These are phyloP conservation scores for Lactarius sp. DNA, from an alignment of 768 basidiomycete genomes.

Conservation along the genomic window DNA sequence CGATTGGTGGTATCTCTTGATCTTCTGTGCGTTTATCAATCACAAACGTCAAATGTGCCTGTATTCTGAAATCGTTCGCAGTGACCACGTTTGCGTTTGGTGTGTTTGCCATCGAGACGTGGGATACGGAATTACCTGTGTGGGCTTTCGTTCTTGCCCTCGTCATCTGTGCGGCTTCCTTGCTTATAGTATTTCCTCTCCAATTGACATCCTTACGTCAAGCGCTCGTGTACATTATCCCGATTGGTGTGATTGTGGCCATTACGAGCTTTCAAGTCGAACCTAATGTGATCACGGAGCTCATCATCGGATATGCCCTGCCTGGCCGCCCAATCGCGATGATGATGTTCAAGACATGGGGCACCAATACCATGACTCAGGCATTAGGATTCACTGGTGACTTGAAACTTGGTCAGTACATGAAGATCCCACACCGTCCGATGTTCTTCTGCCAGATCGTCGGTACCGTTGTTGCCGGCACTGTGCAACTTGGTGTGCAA, in stretches of 20 bases:
- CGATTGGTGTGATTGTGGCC: constrained; percentile 56
- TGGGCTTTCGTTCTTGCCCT: constrained; percentile 70
- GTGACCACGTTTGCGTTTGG: constrained; percentile 64
- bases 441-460: constrained; percentile 73
- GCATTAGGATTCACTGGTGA: constrained; percentile 67
- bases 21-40: too few species aligned
- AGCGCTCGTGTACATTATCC: constrained; percentile 43
- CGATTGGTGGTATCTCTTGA: too few species aligned
- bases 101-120: constrained; percentile 63
- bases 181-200: neutral
- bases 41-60: too few species aligned
- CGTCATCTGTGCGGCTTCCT: constrained; percentile 42
- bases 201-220: neutral
- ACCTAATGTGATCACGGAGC: constrained; percentile 73
- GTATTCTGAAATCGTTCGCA: constrained; percentile 19
- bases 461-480: constrained; percentile 63
- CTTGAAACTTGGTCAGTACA: constrained; percentile 70
- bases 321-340: constrained; percentile 76
- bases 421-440: constrained; percentile 66
- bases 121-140: constrained; percentile 68
- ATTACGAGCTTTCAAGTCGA: constrained; percentile 76
- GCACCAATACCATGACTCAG: constrained; percentile 66
- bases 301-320: constrained; percentile 73
- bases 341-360: constrained; percentile 86
- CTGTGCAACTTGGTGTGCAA: constrained; percentile 71